A percentile compares a stretch with the other conserved stretches of the same genome.
Conservation (phyloP, 2,329 filamentous ascomycete species). For the Calcarisporium arbuscula region DNA sequence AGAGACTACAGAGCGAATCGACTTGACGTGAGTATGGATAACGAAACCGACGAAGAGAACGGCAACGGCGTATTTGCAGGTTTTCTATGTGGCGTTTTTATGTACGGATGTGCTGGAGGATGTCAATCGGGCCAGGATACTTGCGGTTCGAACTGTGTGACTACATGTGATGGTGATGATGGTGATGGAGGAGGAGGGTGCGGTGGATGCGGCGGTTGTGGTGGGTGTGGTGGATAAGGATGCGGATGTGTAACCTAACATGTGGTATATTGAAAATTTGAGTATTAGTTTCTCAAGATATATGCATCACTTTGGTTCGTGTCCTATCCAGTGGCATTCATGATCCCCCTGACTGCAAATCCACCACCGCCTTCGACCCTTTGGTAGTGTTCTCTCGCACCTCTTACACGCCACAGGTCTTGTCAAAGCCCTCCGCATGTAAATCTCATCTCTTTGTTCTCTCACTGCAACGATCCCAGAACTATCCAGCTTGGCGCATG, state of each 20-base stretch:
- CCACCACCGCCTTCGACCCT: slow-evolving; percentile 11
- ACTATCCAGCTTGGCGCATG: slow-evolving; percentile 6
- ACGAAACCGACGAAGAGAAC: slow-evolving; percentile 1
- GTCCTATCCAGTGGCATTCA: slow-evolving; percentile 13
- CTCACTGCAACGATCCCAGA: slow-evolving; percentile 1
- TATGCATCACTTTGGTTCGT: slow-evolving; percentile 7
- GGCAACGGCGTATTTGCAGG: slow-evolving; percentile 10
- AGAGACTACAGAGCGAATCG: slow-evolving; percentile 15
- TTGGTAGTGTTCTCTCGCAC: slow-evolving; percentile 8
- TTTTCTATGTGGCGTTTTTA: slow-evolving; percentile 13
- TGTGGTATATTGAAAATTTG: too few relatives aligned
- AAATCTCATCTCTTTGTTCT: slow-evolving; percentile 7
- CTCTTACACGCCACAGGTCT: slow-evolving; percentile 8
- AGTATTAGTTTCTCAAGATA: too few relatives aligned
- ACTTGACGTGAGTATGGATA: slow-evolving; percentile 8
- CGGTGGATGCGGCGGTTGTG: slow-evolving; percentile 14
- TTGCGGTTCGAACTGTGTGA: slow-evolving; percentile 17
- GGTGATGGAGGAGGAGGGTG: slow-evolving; percentile 11
- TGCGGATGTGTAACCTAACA: too few relatives aligned
- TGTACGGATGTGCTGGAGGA: slow-evolving; percentile 12
- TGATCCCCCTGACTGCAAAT: slow-evolving; percentile 8
- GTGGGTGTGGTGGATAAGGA: slow-evolving; percentile 4
- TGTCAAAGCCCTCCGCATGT: slow-evolving; percentile 2
- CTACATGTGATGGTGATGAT: slow-evolving; percentile 6
- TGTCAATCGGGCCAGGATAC: slow-evolving; percentile 12